phyloP scores from a whole-genome alignment of 352 stramenopile genomes.

The Elongisporangium anandrum region DNA sequence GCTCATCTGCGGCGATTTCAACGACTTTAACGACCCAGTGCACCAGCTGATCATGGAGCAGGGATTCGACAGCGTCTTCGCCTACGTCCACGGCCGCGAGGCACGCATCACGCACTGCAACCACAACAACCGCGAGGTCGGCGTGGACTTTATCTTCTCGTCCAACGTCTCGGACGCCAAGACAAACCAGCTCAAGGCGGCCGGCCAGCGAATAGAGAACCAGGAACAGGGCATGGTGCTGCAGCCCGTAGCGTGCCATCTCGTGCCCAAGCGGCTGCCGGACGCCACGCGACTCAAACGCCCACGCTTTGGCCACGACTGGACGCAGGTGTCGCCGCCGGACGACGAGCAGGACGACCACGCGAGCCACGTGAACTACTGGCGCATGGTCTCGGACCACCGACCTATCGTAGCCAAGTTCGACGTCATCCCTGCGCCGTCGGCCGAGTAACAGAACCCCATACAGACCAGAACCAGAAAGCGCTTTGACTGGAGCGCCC shows the following conservation, averaged over 20 bases:
- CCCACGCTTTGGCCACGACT: constrained; percentile 73
- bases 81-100: constrained; percentile 67
- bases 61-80: constrained; percentile 74
- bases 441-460: neutral
- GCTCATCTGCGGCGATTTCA: constrained; percentile 85
- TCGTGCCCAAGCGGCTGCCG: constrained; percentile 57
- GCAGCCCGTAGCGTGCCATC: constrained; percentile 43
- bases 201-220: neutral
- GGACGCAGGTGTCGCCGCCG: constrained; percentile 36
- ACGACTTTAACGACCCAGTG: constrained; percentile 82
- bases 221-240: constrained; percentile 14
- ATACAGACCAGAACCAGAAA: neutral
- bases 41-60: constrained; percentile 70
- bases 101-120: constrained; percentile 86
- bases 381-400: constrained; percentile 79
- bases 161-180: constrained; percentile 23
- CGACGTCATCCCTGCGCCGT: constrained; percentile 18
- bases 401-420: constrained; percentile 64
- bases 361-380: constrained; percentile 69
- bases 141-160: constrained; percentile 85
- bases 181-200: neutral
- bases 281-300: constrained; percentile 71
- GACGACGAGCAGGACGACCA: constrained; percentile 44
- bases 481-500: neutral
- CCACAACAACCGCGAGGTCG: constrained; percentile 86